phyloP scores from a whole-genome alignment of 2,329 filamentous ascomycete genomes.

The Penicillium sp. region DNA sequence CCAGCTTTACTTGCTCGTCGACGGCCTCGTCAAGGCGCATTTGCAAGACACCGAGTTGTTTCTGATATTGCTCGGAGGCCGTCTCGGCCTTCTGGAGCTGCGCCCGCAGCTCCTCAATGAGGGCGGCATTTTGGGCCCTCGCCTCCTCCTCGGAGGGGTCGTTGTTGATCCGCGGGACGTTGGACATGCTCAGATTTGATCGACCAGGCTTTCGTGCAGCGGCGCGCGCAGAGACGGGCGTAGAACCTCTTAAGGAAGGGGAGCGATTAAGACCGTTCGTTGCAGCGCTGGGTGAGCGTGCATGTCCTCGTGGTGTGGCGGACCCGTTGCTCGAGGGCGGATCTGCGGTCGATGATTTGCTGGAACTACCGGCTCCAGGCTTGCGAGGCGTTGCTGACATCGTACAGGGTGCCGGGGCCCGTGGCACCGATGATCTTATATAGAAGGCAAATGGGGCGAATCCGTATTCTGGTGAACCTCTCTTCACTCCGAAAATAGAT shows the following conservation, averaged over 20 bases:
- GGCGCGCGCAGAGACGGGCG: constrained; percentile 69
- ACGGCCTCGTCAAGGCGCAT: constrained; percentile 81
- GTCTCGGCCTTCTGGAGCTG: constrained; percentile 79
- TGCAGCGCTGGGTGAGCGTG: constrained; percentile 54
- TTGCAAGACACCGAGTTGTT: constrained; percentile 83
- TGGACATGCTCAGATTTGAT: constrained; percentile 47
- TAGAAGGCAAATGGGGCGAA: constrained; percentile 2
- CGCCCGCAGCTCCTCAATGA: constrained; percentile 82
- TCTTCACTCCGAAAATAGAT: background rate
- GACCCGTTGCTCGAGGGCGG: constrained; percentile 36
- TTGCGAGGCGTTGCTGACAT: constrained; percentile 51
- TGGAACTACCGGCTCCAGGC: constrained; percentile 37
- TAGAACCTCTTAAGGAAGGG: constrained; percentile 61
- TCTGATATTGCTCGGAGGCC: constrained; percentile 75
- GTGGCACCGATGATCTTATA: constrained; percentile 16
- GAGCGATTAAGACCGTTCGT: constrained; percentile 57
- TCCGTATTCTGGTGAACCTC: background rate
- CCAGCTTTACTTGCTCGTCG: constrained; percentile 79
- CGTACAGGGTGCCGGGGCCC: constrained; percentile 21
- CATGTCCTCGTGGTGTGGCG: constrained; percentile 39
- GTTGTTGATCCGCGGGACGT: constrained; percentile 47
- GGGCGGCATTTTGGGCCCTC: constrained; percentile 74
- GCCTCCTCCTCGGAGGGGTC: constrained; percentile 67
- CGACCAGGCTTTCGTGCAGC: constrained; percentile 61
- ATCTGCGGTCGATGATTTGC: constrained; percentile 35